Conservation (phyloP, 768 basidiomycete genomes). For the Tylopilus felleus region DNA sequence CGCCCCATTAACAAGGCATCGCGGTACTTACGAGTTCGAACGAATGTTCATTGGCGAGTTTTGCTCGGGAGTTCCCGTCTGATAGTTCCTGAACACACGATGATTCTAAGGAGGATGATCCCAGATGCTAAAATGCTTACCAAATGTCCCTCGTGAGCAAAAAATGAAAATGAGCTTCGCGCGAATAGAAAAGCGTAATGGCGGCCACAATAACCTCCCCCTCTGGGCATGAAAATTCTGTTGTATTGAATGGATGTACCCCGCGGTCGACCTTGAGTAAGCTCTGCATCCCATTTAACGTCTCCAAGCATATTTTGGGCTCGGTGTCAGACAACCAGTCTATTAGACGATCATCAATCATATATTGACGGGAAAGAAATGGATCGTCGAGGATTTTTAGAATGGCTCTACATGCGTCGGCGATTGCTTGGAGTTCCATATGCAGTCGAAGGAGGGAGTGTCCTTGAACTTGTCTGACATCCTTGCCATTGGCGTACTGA, state of each 20-base stretch:
- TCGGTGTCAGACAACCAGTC: neutral
- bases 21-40: too few species aligned
- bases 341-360: neutral
- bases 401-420: too few species aligned
- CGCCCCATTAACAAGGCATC: too few species aligned
- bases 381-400: neutral
- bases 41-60: too few species aligned
- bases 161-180: neutral
- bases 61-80: too few species aligned
- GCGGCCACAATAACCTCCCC: neutral
- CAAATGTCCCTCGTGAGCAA: neutral
- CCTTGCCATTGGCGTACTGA: too few species aligned
- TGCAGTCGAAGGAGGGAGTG: too few species aligned
- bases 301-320: neutral
- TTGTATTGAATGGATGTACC: neutral
- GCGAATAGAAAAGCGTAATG: neutral
- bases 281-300: neutral
- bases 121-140: neutral
- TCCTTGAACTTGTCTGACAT: too few species aligned
- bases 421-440: too few species aligned
- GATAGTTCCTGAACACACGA: too few species aligned
- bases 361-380: neutral
- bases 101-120: neutral
- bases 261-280: neutral
- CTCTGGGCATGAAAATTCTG: neutral